Percentiles rank a stretch among this genome's conserved stretches.
These are phyloP conservation scores for Pythium pyrilobum DNA, from an alignment of 352 stramenopile genomes.

Conservation along the genomic window DNA sequence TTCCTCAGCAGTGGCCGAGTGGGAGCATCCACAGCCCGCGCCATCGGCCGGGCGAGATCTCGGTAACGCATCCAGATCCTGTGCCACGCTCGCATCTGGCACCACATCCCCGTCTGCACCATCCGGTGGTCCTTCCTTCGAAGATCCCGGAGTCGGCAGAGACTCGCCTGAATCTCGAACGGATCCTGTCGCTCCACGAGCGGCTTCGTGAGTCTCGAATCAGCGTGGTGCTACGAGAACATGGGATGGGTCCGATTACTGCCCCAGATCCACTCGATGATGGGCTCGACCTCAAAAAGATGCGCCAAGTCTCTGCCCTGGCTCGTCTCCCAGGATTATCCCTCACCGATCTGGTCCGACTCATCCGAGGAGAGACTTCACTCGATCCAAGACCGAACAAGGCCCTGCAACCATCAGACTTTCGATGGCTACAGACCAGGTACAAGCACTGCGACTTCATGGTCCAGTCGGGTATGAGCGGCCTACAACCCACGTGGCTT, in stretches of 20 bases:
- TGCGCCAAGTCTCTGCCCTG: neutral
- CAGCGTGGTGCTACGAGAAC: neutral
- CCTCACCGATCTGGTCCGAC: neutral
- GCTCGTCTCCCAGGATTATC: neutral
- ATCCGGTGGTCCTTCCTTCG: too few species aligned
- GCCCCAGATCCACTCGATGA: neutral
- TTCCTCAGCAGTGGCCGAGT: too few species aligned
- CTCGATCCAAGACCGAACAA: conserved; percentile 5
- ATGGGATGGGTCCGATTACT: too few species aligned
- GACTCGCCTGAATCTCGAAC: neutral
- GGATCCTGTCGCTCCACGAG: neutral
- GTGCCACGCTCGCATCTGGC: neutral
- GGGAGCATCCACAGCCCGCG: too few species aligned
- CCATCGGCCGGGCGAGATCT: neutral
- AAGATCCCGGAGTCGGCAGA: neutral
- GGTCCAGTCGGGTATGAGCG: neutral
- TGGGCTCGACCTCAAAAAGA: neutral
- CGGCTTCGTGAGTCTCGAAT: neutral
- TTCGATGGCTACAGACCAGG: neutral
- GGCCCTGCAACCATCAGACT: neutral
- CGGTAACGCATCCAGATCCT: neutral
- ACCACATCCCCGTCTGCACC: too few species aligned
- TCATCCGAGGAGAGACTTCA: neutral
- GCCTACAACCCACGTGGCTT: neutral
- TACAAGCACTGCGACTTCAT: conserved; percentile 1